Evolutionary conservation across 2,329 filamentous ascomycete species (phyloP).

Genomic region (Byssochlamys sp.): DNA sequence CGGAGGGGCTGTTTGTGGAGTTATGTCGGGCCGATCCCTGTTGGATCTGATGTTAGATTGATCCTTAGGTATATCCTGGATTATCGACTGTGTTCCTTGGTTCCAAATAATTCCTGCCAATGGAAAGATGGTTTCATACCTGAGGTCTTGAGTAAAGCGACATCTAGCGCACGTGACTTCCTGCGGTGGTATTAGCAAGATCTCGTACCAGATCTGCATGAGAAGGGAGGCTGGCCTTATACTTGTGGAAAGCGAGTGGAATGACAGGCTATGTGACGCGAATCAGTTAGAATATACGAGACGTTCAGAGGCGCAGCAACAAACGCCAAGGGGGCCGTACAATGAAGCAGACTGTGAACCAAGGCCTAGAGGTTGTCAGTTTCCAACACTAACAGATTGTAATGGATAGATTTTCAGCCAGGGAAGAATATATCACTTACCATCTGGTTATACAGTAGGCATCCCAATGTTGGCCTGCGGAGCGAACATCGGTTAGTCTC

Average conservation of each 20-base stretch:
- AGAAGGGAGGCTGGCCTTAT: constrained; percentile 20
- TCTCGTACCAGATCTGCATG: background rate
- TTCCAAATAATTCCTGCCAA: background rate
- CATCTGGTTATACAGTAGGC: constrained; percentile 36
- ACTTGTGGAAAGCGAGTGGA: constrained; percentile 30
- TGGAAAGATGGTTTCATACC: constrained; percentile 12
- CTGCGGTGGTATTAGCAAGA: constrained; percentile 15
- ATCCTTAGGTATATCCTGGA: background rate
- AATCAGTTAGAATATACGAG: background rate
- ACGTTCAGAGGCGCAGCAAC: background rate
- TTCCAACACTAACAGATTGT: background rate
- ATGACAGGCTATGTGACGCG: constrained; percentile 24
- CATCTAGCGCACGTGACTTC: constrained; percentile 32
- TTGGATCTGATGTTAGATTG: background rate
- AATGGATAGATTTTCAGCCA: background rate
- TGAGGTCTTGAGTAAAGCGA: constrained; percentile 28
- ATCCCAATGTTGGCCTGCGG: constrained; percentile 34
- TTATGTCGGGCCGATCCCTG: constrained; percentile 31
- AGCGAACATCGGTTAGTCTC: background rate
- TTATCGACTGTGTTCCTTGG: background rate
- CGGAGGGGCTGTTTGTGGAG: constrained; percentile 26
- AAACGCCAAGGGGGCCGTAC: constrained; percentile 14
- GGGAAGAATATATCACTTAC: constrained; percentile 16
- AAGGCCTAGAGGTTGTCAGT: constrained; percentile 25
- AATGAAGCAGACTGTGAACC: constrained; percentile 39